Evolutionary conservation across 208 protist species (phyloP), one percentile per base, ranked within the genome.

Genomic region (Acanthamoeba healyi): DNA sequence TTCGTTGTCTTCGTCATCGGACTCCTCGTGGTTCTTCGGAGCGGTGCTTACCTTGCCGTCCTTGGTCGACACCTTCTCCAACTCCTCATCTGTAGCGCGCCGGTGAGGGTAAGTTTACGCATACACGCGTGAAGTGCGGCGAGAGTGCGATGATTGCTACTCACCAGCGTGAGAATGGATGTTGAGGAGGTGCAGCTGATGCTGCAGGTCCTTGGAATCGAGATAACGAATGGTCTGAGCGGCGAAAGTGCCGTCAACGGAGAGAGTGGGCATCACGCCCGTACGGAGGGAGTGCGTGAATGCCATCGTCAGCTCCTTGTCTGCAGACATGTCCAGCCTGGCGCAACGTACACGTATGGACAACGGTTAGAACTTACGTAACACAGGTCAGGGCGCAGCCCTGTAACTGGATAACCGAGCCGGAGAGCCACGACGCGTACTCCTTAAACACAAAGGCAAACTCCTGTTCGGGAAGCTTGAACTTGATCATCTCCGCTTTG

Each of bases 51-150:
- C 61, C 29, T 70, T 70, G 7, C 61, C 61, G 29, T 70, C 61
- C 29, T 70, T 70, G 61, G 7, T 34, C 61, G 9, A 29, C n/a
- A 24, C 22, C 61, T 34, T 26, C 29, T 7, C 61, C 29, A 70
- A 70, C 61, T 70, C 61, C 61, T 70, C 61, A 70, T 70, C 61
- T 70, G n/a, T n/a, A n/a, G n/a, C n/a, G n/a, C n/a, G n/a, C n/a
- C n/a, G n/a, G n/a, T n/a, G n/a, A n/a, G n/a, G n/a, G n/a, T n/a
- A n/a, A n/a, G n/a, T n/a, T n/a, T n/a, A n/a, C n/a, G n/a, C n/a
- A n/a, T n/a, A n/a, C n/a, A n/a, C n/a, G n/a, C n/a, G n/a, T n/a
- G n/a, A n/a, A n/a, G n/a, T n/a, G n/a, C n/a, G n/a, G n/a, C n/a
- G n/a, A n/a, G n/a, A n/a, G n/a, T n/a, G n/a, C n/a, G n/a, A n/a